phyloP scores from a whole-genome alignment of 495 filamentous ascomycete species.

The Lophiostoma macrostomum region DNA sequence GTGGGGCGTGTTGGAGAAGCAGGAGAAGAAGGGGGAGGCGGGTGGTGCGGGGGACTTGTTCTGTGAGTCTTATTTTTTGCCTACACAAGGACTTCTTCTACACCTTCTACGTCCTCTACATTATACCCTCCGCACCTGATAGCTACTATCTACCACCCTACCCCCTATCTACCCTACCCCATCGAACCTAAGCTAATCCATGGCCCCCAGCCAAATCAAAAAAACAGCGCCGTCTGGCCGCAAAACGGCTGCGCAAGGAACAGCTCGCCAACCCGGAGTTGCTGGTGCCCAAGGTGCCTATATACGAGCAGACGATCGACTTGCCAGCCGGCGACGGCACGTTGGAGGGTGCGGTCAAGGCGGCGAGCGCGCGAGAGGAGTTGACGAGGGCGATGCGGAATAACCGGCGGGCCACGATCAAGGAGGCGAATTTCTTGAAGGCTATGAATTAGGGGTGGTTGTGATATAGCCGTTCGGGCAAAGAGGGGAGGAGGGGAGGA shows the following conservation, averaged over 20 bases:
- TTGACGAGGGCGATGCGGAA: conserved; percentile 68
- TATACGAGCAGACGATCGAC: conserved; percentile 82
- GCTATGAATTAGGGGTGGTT: conserved; percentile 53
- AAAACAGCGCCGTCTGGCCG: conserved; percentile 68
- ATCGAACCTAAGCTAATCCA: neutral
- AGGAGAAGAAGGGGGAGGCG: conserved; percentile 36
- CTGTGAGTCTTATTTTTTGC: conserved; percentile 56
- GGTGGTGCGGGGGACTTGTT: conserved; percentile 62
- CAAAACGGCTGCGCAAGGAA: conserved; percentile 61
- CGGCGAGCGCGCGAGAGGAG: conserved; percentile 57
- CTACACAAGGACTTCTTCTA: neutral
- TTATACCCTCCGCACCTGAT: neutral
- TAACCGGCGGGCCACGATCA: conserved; percentile 74
- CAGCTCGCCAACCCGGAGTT: conserved; percentile 62
- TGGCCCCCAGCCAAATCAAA: conserved; percentile 66
- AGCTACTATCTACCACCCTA: conserved; percentile 1
- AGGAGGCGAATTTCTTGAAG: conserved; percentile 91
- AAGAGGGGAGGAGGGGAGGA: neutral
- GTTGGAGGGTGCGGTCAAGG: conserved; percentile 53
- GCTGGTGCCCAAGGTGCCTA: conserved; percentile 68
- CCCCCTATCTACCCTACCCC: neutral
- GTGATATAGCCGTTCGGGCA: neutral
- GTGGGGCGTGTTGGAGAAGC: conserved; percentile 66
- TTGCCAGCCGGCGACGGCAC: conserved; percentile 61
- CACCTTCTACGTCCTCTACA: no score